Base-by-base conservation (phyloP, 768 basidiomycete genomes). In the Suillus occidentalis region DNA sequence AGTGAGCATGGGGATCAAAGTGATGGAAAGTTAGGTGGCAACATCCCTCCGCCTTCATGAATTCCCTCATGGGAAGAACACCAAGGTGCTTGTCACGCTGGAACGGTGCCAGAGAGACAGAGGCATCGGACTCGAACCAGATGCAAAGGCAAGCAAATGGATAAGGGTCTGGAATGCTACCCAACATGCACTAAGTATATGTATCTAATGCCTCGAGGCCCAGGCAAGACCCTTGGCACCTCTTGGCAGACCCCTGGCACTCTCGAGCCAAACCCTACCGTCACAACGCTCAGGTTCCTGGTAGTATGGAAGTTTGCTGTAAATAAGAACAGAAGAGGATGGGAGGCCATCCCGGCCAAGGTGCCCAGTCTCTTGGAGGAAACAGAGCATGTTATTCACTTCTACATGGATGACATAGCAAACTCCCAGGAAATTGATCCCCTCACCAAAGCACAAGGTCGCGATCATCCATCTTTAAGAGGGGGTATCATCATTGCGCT, bases 331-430 rank as follows among this genome's bases (percentile, higher is more conserved):
- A 0, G 65, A 37, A 0, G 60, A 9, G 0, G 61, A 70, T 1
- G 7, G 18, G 5, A 31, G 1, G 0, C 68, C 58, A 18, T 70
- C 67, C 22, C 58, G 37, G 0, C 69, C 69, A 7, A 70, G 65
- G 5, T 20, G 61, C 0, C 69, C 63, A 6, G 63, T 69, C 8
- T 70, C 69, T 49, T 69, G 69, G 7, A 70, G 68, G 49, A 70
- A 65, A 0, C 28, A 63, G 0, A 69, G 40, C 63, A 69, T 68
- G 12, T 61, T 57, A 7, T 25, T 50, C 0, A 50, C 49, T 14
- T 50, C 49, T 7, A 25, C 6, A 2, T 50, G 49, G 49, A 50
- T 50, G 49, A 50, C 6, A 6, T 25, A 6, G 13, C 12, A 6
- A 3, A 25, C 49, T 25, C 49, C 22, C 0, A 6, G 49, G 3